Conservation (phyloP, 306 rosid genomes). For the Gastrolobium bilobum region DNA sequence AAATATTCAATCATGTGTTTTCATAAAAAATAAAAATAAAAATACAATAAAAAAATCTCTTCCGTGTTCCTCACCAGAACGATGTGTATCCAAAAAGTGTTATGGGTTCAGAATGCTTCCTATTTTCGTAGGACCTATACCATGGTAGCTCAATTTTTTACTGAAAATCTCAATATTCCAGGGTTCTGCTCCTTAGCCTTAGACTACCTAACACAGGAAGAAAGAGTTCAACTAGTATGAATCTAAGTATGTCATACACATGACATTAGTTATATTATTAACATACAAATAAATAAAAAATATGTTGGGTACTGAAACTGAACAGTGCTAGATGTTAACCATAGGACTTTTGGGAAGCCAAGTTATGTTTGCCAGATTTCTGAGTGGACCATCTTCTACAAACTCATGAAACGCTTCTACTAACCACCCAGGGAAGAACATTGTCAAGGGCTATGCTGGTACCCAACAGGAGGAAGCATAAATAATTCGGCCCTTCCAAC, state of each 20-base stretch:
- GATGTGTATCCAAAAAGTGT: not conserved
- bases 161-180: not conserved
- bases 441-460: conserved; percentile 46
- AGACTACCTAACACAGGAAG: conserved; percentile 27
- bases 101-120: not conserved
- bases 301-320: conserved; percentile 34
- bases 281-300: conserved; percentile 13
- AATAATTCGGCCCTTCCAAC: conserved; percentile 77
- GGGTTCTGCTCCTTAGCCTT: conserved; percentile 4
- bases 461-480: conserved; percentile 72
- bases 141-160: not conserved
- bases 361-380: conserved; percentile 36
- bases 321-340: conserved; percentile 6
- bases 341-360: conserved; percentile 17
- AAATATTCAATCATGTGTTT: no score
- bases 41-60: no score
- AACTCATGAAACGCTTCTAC: conserved; percentile 24
- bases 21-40: no score
- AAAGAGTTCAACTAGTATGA: conserved; percentile 2
- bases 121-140: not conserved
- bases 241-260: conserved; percentile 21
- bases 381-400: conserved; percentile 15
- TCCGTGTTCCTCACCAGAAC: not conserved
- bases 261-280: conserved; percentile 32
- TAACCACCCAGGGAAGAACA: conserved; percentile 4